Base-by-base conservation (phyloP, 202 grass and related monocot species). In the Dendrocalamus latiflorus region DNA sequence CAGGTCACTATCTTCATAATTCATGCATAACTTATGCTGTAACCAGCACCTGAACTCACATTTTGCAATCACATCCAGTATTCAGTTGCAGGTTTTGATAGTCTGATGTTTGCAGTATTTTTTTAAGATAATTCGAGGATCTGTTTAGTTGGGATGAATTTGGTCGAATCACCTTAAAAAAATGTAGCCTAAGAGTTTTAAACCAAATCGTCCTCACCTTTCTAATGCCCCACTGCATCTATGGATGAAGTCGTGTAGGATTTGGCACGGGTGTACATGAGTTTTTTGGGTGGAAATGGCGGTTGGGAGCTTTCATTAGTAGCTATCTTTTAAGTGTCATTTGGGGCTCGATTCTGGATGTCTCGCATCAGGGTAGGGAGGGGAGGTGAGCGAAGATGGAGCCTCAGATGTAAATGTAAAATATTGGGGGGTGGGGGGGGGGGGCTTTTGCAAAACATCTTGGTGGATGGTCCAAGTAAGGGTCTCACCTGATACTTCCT, bases 1-100 rank as follows among this genome's bases (percentile, higher is more conserved):
- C 96, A 98, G 93, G 96, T 98, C 58, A 77, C 45, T 75, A 79
- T 72, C 38, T 81, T 89, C 9, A 55, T 71, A n/a, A 72, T 44
- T 78, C 36, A 64, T 71, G 72, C 51, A 53, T 44, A 22, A 74
- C 36, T 73, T n/a, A 66, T 78, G 60, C 33, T 56, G 55, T 62
- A 45, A 83, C 59, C 9, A 77, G 67, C 58, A 38, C 37, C 60
- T 50, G 21, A 41, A 15, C 14, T 67, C 21, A 56, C 71, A 74
- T 57, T 74, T 74, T 74, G 48, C 47, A 34, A 57, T 39, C 9
- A 12, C 49, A 74, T 38, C 18, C 28, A 28, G 13, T 44, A 49
- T 18, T 72, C 15, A 4, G 70, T 72, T 72, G 24, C 37, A 67
- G 21, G 45, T 72, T 70, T 15, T 70, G 12, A 45, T 25, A 9